Evolutionary conservation across 2,329 filamentous ascomycete genomes (phyloP), one percentile per base, ranked within the genome.

Genomic region (Sphaceloma murrayae): DNA sequence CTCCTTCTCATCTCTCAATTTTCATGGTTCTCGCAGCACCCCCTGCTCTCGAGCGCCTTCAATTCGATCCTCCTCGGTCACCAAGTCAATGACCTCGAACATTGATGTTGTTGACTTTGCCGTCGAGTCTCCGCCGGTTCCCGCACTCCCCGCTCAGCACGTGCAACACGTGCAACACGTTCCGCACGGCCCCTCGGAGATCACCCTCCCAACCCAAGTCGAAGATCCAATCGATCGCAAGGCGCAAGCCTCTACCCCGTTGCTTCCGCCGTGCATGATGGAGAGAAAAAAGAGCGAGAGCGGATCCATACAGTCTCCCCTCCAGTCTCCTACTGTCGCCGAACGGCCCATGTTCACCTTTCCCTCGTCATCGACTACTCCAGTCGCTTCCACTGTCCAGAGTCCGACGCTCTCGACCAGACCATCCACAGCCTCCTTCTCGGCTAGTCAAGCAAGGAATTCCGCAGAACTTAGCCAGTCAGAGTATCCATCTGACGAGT

Each of bases 311-410:
- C 74, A 84, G 47, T 93, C 86, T 5, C 86, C 88, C n/a, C 68
- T 94, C 18, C 85, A 93, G 61, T 93, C 86, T 0, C 87, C 87
- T 0, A 82, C 78, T 0, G 74, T 91, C 13, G 84, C 80, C 7
- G 77, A 79, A n/a, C 42, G 24, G 42, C 18, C 31, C 3, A 34
- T 32, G 22, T 45, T 45, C 42, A 45, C 30, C 9, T 45, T 45
- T 14, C 30, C 30, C 7, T 32, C 30, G 10, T 33, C 32, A 2
- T 65, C 72, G 29, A 62, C 64, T 26, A 44, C 63, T 59, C 70
- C 68, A 11, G 54, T 65, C 39, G 63, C 61, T 33, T 45, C 42
- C 2, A 45, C 30, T n/a, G 30, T 45, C 3, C 42, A 45, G 59
- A 63, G 83, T 2, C 85, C 86, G 3, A 77, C 85, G 1, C 67